Evolutionary conservation across 176 grass and related monocot genomes (phyloP), one percentile per base, ranked within the genome.

Genomic region (Oropetium thomaeum): DNA sequence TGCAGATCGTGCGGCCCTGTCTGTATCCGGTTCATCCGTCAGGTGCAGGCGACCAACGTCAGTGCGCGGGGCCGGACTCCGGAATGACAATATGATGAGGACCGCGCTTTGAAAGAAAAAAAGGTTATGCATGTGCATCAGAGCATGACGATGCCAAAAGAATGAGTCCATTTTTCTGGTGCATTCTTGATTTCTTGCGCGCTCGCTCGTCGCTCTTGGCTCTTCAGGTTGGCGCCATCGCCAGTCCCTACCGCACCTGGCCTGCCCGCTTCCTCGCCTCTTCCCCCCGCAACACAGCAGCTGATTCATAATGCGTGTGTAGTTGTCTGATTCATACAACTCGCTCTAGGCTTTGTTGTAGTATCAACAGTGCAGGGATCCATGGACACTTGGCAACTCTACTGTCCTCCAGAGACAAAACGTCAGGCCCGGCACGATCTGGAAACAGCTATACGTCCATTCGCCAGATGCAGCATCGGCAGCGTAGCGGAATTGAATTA

Each of bases 11-110:
- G n/a, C 13, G 29, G 13, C 27, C 57, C n/a, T n/a, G 57, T 59
- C 57, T 16, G 57, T 15, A 2, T 29, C 27, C 57, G 4, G 3
- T 2, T 3, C 20, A 61, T 30, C 57, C 16, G 9, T 32, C 59
- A 20, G 16, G 59, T 70, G 20, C 41, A 1, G 15, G 10, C 7
- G 48, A 60, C 53, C 78, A 30, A 8, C 65, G 41, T 23, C 9
- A 42, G 70, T 69, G 77, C 30, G 60, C 81, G 78, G 78, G 71
- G 0, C 84, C 71, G 44, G 13, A 8, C 5, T 23, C 20, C 20
- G 51, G 51, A 54, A 20, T 54, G 41, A 4, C 49, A 41, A 87
- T n/a, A n/a, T 73, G 79, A 87, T 73, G 48, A 59, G 58, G 12
- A 1, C 67, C 38, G 27, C 23, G 23, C 25, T 73, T 70, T 62